Base-by-base conservation (phyloP, 371 early-diverging fungal species). In the Mortierella sp. region DNA sequence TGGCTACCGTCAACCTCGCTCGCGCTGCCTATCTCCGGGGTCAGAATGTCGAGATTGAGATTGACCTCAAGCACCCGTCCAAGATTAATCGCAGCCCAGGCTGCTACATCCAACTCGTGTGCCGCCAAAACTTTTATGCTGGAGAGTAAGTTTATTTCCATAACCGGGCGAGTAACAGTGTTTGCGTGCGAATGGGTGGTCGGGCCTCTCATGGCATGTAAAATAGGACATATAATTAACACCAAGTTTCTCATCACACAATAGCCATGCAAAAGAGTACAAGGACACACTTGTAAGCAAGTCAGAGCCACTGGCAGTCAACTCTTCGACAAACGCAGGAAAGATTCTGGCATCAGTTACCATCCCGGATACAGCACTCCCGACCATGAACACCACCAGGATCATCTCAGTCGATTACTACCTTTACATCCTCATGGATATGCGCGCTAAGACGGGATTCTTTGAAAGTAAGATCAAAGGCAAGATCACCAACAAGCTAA, bases 61-160 rank as follows among this genome's bases (percentile, higher is more conserved):
- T 82, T 16, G 79, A 82, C 14, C 75, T 82, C 24, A 50, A 52
- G 19, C 82, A 82, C 26, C 82, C 82, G n/a, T n/a, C 45, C 26
- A 78, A 75, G 38, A 60, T 78, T 38, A 60, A 24, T 13, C 28
- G 82, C 10, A 72, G 34, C 21, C 79, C 82, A 19, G 82, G 78
- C 10, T 82, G 82, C 52, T 78, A 74, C 28, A 45, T 82, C 0
- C 79, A 82, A 38, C 60, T 82, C 45, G 45, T 82, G 19, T 52
- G 79, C 48, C 78, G 76, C 10, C 79, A 82, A 58, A 28, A 54
- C 31, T 82, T 78, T 44, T 72, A 58, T 31, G 82, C 82, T 26
- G 82, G 79, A 34, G 82, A 78, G 82, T 82, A 78, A 58, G 82
- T 75, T 21, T 9, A 13, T 26, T 57, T 57, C 26, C 26, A 38